A percentile compares a stretch with the other conserved stretches of the same genome.
phyloP scores from a whole-genome alignment of 805 yeast genomes.

The Suhomyces sp. region DNA sequence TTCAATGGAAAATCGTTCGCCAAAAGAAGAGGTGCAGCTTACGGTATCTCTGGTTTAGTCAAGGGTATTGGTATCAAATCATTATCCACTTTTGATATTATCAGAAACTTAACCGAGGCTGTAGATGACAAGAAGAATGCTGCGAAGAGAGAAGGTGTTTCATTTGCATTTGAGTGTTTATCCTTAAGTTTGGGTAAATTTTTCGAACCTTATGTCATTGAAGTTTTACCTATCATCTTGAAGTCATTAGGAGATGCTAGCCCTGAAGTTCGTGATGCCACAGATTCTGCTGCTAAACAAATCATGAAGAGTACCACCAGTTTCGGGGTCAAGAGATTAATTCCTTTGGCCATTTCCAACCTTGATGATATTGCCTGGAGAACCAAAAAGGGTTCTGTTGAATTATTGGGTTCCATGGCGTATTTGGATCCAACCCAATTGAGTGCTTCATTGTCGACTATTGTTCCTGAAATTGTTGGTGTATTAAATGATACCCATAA shows the following conservation, averaged over 20 bases:
- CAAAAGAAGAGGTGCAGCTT: slow-evolving; percentile 90
- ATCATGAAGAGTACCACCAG: slow-evolving; percentile 92
- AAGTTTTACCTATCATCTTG: slow-evolving; percentile 77
- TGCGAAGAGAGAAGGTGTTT: slow-evolving; percentile 80
- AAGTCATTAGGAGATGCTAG: slow-evolving; percentile 81
- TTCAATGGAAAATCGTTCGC: slow-evolving; percentile 49
- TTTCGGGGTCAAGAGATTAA: slow-evolving; percentile 84
- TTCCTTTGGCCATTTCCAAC: slow-evolving; percentile 85
- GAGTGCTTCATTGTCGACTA: slow-evolving; percentile 81
- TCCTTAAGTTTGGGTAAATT: slow-evolving; percentile 71
- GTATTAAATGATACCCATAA: slow-evolving; percentile 93
- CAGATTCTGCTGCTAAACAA: slow-evolving; percentile 79
- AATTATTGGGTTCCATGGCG: slow-evolving; percentile 95
- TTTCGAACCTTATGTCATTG: slow-evolving; percentile 94
- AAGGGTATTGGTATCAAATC: slow-evolving; percentile 86
- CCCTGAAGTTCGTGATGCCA: slow-evolving; percentile 85
- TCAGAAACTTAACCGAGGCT: slow-evolving; percentile 73
- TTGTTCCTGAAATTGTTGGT: slow-evolving; percentile 95
- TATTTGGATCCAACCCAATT: slow-evolving; percentile 92
- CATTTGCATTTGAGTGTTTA: slow-evolving; percentile 80
- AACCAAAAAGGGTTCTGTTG: slow-evolving; percentile 95
- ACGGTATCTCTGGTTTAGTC: slow-evolving; percentile 91
- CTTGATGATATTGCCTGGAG: slow-evolving; percentile 93
- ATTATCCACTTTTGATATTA: slow-evolving; percentile 71
- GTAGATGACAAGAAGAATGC: slow-evolving; percentile 82